These are phyloP conservation scores for Danielia reshetovae DNA, from an alignment of 805 yeast species.

Conservation along the genomic window DNA sequence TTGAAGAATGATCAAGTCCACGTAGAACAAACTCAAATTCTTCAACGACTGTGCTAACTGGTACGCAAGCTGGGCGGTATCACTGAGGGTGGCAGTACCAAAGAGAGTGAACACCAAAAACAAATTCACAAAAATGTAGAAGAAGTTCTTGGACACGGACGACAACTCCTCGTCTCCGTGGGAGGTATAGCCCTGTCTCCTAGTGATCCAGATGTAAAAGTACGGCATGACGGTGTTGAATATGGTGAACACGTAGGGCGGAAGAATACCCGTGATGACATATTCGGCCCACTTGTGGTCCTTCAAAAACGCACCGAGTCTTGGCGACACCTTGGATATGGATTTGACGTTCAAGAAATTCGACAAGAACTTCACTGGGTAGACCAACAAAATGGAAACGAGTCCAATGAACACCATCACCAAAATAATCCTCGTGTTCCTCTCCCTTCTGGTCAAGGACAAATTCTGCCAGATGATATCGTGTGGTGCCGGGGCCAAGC, in stretches of 20 bases:
- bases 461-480: slow-evolving; percentile 92
- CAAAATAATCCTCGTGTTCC: slow-evolving; percentile 58
- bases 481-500: slow-evolving; percentile 92
- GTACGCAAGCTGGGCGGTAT: slow-evolving; percentile 84
- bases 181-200: slow-evolving; percentile 84
- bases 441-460: slow-evolving; percentile 70
- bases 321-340: slow-evolving; percentile 78
- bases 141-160: slow-evolving; percentile 86
- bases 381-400: slow-evolving; percentile 66
- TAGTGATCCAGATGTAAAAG: slow-evolving; percentile 77
- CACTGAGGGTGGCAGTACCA: slow-evolving; percentile 86
- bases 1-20: slow-evolving; percentile 76
- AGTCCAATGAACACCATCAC: slow-evolving; percentile 67
- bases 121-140: slow-evolving; percentile 89
- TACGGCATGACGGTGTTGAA: slow-evolving; percentile 82
- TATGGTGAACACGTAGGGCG: slow-evolving; percentile 85
- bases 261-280: slow-evolving; percentile 81
- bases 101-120: slow-evolving; percentile 92
- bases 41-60: slow-evolving; percentile 79
- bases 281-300: slow-evolving; percentile 68
- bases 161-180: slow-evolving; percentile 91
- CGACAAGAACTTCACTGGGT: slow-evolving; percentile 84
- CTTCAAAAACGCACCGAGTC: slow-evolving; percentile 63
- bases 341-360: slow-evolving; percentile 75
- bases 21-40: slow-evolving; percentile 81